These are phyloP conservation scores for Anaeromyces robustus DNA, from an alignment of 192 early-diverging fungal genomes.

Conservation along the genomic window DNA sequence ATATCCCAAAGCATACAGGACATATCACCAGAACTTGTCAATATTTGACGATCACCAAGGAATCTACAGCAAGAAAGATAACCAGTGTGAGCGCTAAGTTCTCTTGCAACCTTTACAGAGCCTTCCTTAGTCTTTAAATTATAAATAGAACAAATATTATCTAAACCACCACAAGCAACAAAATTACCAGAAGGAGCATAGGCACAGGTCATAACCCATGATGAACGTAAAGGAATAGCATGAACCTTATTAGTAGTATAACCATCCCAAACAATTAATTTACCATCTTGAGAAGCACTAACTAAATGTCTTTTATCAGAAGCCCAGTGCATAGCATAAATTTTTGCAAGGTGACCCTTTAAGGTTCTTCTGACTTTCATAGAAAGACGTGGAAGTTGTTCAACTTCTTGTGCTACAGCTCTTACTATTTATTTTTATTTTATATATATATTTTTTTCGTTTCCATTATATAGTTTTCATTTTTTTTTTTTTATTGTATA, in stretches of 20 bases:
- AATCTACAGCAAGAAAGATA: constrained; percentile 97
- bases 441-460: not conserved
- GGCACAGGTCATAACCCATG: constrained; percentile 99
- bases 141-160: constrained; percentile 99
- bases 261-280: constrained; percentile 98
- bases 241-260: constrained; percentile 98
- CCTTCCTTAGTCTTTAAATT: constrained; percentile 61
- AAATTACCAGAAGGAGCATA: constrained; percentile 96
- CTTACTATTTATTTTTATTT: constrained; percentile 39
- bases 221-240: constrained; percentile 94
- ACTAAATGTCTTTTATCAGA: constrained; percentile 94
- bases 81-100: constrained; percentile 91
- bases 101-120: constrained; percentile 64
- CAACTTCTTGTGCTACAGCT: constrained; percentile 68
- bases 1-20: constrained; percentile 99
- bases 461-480: not conserved
- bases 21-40: constrained; percentile 96
- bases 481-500: not conserved
- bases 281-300: constrained; percentile 97
- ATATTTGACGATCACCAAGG: constrained; percentile 85
- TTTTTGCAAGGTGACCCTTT: constrained; percentile 97
- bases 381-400: constrained; percentile 70
- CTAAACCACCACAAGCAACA: constrained; percentile 98
- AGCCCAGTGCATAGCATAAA: constrained; percentile 99
- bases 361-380: constrained; percentile 95